Base-by-base conservation (phyloP, 768 basidiomycete genomes). In the Epithele typhae region DNA sequence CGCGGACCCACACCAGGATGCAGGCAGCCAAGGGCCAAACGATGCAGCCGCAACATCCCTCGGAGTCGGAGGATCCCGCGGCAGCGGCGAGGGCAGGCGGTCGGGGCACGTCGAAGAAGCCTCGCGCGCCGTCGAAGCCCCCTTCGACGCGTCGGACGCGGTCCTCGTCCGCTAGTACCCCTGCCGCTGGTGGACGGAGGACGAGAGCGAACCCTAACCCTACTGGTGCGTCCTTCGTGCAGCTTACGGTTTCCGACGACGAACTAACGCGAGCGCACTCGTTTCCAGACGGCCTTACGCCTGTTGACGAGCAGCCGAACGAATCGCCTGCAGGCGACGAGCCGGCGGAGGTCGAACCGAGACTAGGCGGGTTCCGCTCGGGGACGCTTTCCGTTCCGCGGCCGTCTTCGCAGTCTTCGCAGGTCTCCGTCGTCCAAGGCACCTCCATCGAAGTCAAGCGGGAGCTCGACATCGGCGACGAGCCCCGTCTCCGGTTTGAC, bases 61-160 rank as follows among this genome's bases (percentile, higher is more conserved):
- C n/a, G n/a, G n/a, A n/a, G n/a, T n/a, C n/a, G n/a, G n/a, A n/a
- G n/a, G n/a, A n/a, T n/a, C n/a, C n/a, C n/a, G n/a, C n/a, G n/a
- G n/a, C n/a, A n/a, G n/a, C n/a, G n/a, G n/a, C n/a, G n/a, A n/a
- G n/a, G n/a, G n/a, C 43, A 25, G 19, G n/a, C n/a, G 27, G 27
- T 30, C 7, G 27, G 52, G 36, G 22, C 48, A 17, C 37, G 30
- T 17, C 51, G 51, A 15, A 53, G 43, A 10, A 46, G 43, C 18
- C 40, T 7, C 23, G 48, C 15, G 33, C 43, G 19, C 21, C 24
- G n/a, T 50, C 50, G 30, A 51, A 35, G 24, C 37, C 45, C 21
- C 49, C 49, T 1, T 36, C 47, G 18, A 45, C 22, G 34, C 32
- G 39, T 4, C 38, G 43, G 2, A 40, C 43, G n/a, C 37, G 37